Conservation (phyloP, 805 yeast species). For the Starmerella vitae region DNA sequence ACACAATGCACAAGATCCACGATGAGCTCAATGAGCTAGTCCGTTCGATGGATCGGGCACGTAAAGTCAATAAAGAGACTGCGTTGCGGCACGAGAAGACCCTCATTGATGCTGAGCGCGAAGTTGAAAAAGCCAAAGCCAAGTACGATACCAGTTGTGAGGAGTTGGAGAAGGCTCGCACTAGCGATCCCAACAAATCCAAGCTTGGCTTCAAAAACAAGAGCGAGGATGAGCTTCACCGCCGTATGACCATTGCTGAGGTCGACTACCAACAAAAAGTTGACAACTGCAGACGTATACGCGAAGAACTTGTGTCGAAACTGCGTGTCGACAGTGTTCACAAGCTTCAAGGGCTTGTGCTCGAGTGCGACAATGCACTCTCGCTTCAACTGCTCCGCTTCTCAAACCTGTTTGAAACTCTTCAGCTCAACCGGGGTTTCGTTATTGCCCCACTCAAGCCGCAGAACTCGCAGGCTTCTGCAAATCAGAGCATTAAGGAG, state of each 20-base stretch:
- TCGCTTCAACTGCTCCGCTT: slow-evolving; percentile 78
- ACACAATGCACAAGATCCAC: slow-evolving; percentile 68
- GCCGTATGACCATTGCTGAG: slow-evolving; percentile 75
- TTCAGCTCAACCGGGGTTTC: slow-evolving; percentile 72
- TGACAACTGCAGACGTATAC: slow-evolving; percentile 52
- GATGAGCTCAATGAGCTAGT: slow-evolving; percentile 68
- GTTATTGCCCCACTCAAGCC: slow-evolving; percentile 58
- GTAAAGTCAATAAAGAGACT: slow-evolving; percentile 72
- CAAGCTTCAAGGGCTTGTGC: slow-evolving; percentile 57
- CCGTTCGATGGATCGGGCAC: slow-evolving; percentile 50
- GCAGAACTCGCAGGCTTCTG: slow-evolving; percentile 27
- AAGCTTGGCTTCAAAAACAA: slow-evolving; percentile 73
- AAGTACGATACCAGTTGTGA: slow-evolving; percentile 69
- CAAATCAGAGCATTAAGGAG: slow-evolving; percentile 55
- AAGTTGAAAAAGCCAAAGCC: slow-evolving; percentile 77
- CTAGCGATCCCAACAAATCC: slow-evolving; percentile 72
- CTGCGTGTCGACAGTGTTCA: slow-evolving; percentile 68
- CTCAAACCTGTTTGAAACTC: slow-evolving; percentile 74
- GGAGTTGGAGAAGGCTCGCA: slow-evolving; percentile 70
- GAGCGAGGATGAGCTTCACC: slow-evolving; percentile 74
- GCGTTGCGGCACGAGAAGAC: slow-evolving; percentile 72
- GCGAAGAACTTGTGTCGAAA: slow-evolving; percentile 55
- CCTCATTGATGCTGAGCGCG: slow-evolving; percentile 63
- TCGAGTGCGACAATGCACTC: slow-evolving; percentile 83
- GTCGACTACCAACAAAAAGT: slow-evolving; percentile 73